Conservation (phyloP, 2,329 filamentous ascomycete species). For the Trichoderma breve region DNA sequence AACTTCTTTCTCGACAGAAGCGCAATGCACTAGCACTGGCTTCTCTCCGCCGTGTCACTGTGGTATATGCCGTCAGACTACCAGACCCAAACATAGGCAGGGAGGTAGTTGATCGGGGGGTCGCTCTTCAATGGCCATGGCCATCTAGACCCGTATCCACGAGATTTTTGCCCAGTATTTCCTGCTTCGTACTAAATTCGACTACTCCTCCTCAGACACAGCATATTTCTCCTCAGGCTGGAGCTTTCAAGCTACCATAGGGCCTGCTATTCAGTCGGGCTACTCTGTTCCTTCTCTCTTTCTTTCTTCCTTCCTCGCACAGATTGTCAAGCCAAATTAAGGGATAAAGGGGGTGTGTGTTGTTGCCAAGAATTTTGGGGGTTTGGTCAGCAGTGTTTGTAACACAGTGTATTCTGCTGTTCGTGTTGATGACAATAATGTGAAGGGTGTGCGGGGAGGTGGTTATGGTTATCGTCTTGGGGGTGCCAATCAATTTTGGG, state of each 20-base stretch:
- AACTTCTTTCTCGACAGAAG: constrained; percentile 12
- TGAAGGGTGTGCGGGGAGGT: not conserved
- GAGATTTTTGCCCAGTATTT: constrained; percentile 23
- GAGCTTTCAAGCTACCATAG: constrained; percentile 66
- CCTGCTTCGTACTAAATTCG: constrained; percentile 18
- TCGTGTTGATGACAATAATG: constrained; percentile 16
- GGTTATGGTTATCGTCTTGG: constrained; percentile 8
- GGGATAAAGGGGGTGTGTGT: constrained; percentile 30
- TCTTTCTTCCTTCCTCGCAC: constrained; percentile 27
- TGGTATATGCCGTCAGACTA: constrained; percentile 7
- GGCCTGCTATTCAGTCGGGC: constrained; percentile 37
- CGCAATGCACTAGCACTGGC: constrained; percentile 29
- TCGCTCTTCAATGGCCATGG: constrained; percentile 19
- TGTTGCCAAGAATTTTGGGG: constrained; percentile 32
- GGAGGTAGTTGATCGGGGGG: constrained; percentile 1
- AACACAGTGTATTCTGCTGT: constrained; percentile 1
- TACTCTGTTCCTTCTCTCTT: constrained; percentile 9
- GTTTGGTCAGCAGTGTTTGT: constrained; percentile 17
- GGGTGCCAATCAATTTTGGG: constrained; percentile 12
- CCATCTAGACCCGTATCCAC: constrained; percentile 20
- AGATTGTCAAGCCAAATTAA: constrained; percentile 39
- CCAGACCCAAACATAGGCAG: not conserved
- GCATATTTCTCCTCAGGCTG: constrained; percentile 46
- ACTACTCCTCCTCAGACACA: constrained; percentile 24
- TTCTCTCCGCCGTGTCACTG: constrained; percentile 12